These are phyloP conservation scores for Mimosa bimucronata DNA, from an alignment of 306 rosid species.

Conservation along the genomic window DNA sequence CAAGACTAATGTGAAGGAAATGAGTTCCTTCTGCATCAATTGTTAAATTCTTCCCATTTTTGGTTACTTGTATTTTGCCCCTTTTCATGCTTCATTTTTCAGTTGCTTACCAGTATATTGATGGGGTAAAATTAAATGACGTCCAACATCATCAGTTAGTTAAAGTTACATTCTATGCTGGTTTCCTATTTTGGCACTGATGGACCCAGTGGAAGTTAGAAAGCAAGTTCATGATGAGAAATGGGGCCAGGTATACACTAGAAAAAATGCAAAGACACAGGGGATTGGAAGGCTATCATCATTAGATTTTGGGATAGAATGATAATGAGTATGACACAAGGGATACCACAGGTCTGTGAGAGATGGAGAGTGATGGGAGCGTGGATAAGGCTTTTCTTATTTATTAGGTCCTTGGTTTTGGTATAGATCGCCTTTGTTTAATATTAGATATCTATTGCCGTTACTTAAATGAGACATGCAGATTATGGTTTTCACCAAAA, in stretches of 20 bases:
- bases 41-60: too few relatives aligned
- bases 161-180: not conserved
- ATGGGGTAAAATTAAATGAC: too few relatives aligned
- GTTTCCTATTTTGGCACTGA: not conserved
- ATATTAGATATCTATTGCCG: not conserved
- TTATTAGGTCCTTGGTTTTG: conserved; percentile 27
- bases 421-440: not conserved
- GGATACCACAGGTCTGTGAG: not conserved
- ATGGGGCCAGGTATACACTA: not conserved
- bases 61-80: too few relatives aligned
- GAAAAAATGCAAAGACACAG: not conserved
- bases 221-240: not conserved
- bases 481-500: not conserved
- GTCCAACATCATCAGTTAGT: not conserved
- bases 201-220: not conserved
- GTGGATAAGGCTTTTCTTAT: not conserved
- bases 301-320: conserved; percentile 23
- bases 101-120: too few relatives aligned
- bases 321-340: not conserved
- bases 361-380: not conserved
- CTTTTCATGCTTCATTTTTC: too few relatives aligned
- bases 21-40: too few relatives aligned
- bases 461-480: not conserved
- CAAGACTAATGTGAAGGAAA: too few relatives aligned
- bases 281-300: conserved; percentile 18